Conservation (phyloP, 2,329 filamentous ascomycete genomes). For the Chlorencoelia australis region DNA sequence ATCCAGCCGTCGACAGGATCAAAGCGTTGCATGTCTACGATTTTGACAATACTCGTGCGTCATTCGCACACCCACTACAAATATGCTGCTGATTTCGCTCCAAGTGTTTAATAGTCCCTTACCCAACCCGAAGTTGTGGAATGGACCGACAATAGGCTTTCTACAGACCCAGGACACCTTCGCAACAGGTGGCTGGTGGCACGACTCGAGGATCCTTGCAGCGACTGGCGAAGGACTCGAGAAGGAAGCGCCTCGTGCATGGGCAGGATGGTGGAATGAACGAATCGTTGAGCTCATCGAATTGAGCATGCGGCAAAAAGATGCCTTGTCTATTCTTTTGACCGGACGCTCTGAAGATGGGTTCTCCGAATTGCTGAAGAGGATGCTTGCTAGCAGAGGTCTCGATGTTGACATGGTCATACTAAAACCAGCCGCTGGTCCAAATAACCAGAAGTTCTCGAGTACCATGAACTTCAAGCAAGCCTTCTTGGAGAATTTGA, state of each 20-base stretch:
- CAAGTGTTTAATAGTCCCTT: conserved; percentile 83
- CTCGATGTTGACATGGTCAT: conserved; percentile 83
- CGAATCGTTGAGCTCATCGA: conserved; percentile 71
- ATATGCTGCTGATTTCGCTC: conserved; percentile 1
- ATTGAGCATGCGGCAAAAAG: conserved; percentile 73
- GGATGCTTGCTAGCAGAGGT: conserved; percentile 66
- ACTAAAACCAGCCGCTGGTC: conserved; percentile 76
- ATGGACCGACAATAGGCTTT: conserved; percentile 62
- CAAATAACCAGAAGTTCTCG: conserved; percentile 65
- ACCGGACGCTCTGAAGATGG: conserved; percentile 73
- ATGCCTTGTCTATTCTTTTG: conserved; percentile 74
- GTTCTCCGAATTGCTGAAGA: conserved; percentile 71
- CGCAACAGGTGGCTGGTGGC: conserved; percentile 90
- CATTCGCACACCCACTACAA: background rate
- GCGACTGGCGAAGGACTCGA: conserved; percentile 77
- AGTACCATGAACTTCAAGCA: conserved; percentile 93
- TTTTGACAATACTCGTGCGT: conserved; percentile 87
- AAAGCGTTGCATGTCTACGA: conserved; percentile 87
- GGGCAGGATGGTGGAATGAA: conserved; percentile 97
- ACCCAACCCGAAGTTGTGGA: conserved; percentile 85
- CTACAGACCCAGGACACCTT: conserved; percentile 69
- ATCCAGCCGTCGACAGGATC: conserved; percentile 52
- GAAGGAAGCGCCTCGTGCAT: conserved; percentile 71
- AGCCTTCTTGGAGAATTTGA: conserved; percentile 64
- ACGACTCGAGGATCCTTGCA: conserved; percentile 75